Percentiles rank a stretch among this genome's conserved stretches.
Evolutionary conservation across 2,329 filamentous ascomycete genomes (phyloP).

Genomic region (Talaromyces sp.): DNA sequence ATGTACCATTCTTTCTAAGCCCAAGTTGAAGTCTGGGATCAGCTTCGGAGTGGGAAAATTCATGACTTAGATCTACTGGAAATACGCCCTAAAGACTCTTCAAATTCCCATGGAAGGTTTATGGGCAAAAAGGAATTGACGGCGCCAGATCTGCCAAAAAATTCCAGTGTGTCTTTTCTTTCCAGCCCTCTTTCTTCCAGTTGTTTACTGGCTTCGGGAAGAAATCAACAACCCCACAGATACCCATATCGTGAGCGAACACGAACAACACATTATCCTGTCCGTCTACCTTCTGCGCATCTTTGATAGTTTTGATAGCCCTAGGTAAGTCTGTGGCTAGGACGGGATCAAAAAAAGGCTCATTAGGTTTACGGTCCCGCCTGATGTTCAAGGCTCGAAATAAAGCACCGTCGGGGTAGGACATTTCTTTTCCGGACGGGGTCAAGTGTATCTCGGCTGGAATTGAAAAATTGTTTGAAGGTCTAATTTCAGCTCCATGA

Average conservation of each 20-base stretch:
- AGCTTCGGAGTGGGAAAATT: no score
- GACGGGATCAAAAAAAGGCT: conserved; percentile 7
- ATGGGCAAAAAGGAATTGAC: neutral
- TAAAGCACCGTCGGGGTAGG: neutral
- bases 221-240: conserved; percentile 20
- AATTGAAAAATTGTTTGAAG: conserved; percentile 38
- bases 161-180: neutral
- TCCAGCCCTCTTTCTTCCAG: conserved; percentile 7
- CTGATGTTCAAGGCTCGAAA: conserved; percentile 1
- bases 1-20: no score
- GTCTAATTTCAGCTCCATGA: conserved; percentile 44
- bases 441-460: conserved; percentile 14
- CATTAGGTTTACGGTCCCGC: neutral
- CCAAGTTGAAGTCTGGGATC: no score
- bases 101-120: neutral
- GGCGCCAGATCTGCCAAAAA: conserved; percentile 3
- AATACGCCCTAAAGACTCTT: no score
- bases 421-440: neutral
- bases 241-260: conserved; percentile 24
- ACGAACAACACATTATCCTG: conserved; percentile 25
- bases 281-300: conserved; percentile 20
- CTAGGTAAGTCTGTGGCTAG: conserved; percentile 2
- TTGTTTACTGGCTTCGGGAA: conserved; percentile 18
- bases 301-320: conserved; percentile 1
- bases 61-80: no score